These are phyloP conservation scores for Phytophthora melonis DNA, from an alignment of 352 stramenopile species.

Conservation along the genomic window DNA sequence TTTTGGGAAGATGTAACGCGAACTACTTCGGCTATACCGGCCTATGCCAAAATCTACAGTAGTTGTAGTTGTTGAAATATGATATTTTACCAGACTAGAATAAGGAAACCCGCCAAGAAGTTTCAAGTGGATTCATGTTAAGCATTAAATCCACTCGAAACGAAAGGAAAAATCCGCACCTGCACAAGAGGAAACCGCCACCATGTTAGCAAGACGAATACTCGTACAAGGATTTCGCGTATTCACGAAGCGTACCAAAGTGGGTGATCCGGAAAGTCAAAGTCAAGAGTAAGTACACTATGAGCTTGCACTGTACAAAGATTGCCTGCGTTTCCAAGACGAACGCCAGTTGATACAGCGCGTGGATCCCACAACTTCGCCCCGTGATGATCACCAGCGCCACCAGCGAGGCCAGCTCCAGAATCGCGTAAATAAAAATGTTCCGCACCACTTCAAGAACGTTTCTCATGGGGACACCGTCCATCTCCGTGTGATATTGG, in stretches of 20 bases:
- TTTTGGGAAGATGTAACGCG: no score
- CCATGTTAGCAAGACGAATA: no score
- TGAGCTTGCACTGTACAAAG: neutral
- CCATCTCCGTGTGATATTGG: constrained; percentile 25
- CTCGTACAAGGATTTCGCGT: no score
- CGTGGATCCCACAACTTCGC: constrained; percentile 17
- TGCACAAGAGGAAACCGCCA: no score
- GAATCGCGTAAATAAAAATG: constrained; percentile 17
- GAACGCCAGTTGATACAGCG: constrained; percentile 31
- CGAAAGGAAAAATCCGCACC: no score
- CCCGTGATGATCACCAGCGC: constrained; percentile 1
- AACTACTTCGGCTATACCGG: no score
- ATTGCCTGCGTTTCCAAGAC: constrained; percentile 25
- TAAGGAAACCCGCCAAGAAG: no score
- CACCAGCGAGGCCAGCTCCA: constrained; percentile 27
- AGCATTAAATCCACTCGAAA: no score
- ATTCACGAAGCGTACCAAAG: constrained; percentile 11
- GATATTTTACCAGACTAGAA: no score
- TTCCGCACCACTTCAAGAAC: constrained; percentile 1
- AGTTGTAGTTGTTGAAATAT: no score
- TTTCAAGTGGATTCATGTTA: no score
- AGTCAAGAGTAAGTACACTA: constrained; percentile 16
- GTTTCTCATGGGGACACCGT: neutral
- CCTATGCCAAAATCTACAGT: no score
- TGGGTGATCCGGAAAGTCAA: constrained; percentile 6